Percentiles rank a stretch among this genome's conserved stretches.
These are phyloP conservation scores for Podospora didyma DNA, from an alignment of 495 filamentous ascomycete genomes.

Conservation along the genomic window DNA sequence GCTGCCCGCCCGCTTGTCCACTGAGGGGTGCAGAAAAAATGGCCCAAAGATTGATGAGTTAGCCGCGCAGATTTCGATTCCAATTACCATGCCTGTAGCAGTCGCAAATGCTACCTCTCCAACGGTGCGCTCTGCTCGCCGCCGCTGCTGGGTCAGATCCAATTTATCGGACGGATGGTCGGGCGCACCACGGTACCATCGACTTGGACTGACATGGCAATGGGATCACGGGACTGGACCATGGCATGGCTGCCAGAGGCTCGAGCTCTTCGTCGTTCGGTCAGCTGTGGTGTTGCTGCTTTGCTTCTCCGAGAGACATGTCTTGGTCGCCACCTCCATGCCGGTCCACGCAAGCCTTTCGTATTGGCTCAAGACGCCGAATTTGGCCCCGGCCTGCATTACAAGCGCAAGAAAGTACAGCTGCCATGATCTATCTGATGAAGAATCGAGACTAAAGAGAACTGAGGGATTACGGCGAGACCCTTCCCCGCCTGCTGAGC, in stretches of 20 bases:
- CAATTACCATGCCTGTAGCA: neutral
- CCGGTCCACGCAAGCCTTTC: neutral
- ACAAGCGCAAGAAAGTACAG: neutral
- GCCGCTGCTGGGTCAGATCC: slow-evolving; percentile 1
- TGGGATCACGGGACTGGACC: neutral
- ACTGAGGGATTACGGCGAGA: no score
- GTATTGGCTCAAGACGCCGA: slow-evolving; percentile 4
- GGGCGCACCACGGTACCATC: neutral
- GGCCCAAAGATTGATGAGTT: slow-evolving; percentile 21
- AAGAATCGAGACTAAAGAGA: no score
- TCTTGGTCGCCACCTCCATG: neutral
- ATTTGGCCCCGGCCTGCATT: neutral
- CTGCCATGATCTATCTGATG: no score
- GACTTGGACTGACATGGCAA: neutral
- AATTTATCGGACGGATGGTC: slow-evolving; percentile 7
- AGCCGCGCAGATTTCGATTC: slow-evolving; percentile 23
- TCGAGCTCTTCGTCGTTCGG: no score
- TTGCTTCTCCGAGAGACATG: neutral
- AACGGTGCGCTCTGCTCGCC: neutral
- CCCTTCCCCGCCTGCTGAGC: no score
- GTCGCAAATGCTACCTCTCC: slow-evolving; percentile 1
- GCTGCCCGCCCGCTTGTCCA: slow-evolving; percentile 6
- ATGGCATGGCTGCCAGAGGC: neutral
- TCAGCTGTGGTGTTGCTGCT: neutral
- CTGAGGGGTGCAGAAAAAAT: neutral